Percentiles rank a stretch among this genome's conserved stretches.
These are phyloP conservation scores for Helotiales sp. DNA, from an alignment of 2,329 filamentous ascomycete species.

Conservation along the genomic window DNA sequence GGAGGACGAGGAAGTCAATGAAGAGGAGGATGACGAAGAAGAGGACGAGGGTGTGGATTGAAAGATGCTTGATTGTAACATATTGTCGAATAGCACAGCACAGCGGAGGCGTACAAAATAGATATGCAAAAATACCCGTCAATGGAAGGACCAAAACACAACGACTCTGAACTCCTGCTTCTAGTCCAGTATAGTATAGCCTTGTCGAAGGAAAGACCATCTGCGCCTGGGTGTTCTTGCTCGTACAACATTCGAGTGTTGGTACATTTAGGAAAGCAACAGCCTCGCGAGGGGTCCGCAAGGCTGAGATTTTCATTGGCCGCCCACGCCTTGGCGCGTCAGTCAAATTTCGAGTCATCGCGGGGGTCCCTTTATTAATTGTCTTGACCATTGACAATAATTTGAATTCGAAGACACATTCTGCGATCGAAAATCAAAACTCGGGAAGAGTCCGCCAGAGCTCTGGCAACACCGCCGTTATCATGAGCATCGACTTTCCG, in stretches of 20 bases:
- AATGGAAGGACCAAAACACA: too few relatives aligned
- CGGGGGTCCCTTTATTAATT: background rate
- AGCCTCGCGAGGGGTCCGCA: too few relatives aligned
- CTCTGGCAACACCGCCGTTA: constrained; percentile 14
- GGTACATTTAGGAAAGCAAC: too few relatives aligned
- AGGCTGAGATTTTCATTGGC: constrained; percentile 14
- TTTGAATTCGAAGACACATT: background rate
- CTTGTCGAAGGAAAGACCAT: too few relatives aligned
- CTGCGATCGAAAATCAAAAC: background rate
- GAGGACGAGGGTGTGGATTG: constrained; percentile 40
- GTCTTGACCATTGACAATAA: background rate
- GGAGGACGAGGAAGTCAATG: constrained; percentile 58
- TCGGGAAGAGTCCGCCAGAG: background rate
- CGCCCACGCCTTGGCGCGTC: too few relatives aligned
- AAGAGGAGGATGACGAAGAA: constrained; percentile 49
- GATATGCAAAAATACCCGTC: background rate
- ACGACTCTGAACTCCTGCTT: too few relatives aligned
- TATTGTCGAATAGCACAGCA: constrained; percentile 12
- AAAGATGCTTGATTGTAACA: constrained; percentile 5
- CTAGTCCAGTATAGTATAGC: too few relatives aligned
- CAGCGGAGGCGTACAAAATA: constrained; percentile 12
- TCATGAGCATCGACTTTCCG: constrained; percentile 73
- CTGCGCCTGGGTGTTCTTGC: too few relatives aligned
- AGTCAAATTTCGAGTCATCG: constrained; percentile 18
- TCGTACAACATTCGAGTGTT: too few relatives aligned